Base-by-base conservation (phyloP, 768 basidiomycete genomes). In the Tephrocybe sp. region DNA sequence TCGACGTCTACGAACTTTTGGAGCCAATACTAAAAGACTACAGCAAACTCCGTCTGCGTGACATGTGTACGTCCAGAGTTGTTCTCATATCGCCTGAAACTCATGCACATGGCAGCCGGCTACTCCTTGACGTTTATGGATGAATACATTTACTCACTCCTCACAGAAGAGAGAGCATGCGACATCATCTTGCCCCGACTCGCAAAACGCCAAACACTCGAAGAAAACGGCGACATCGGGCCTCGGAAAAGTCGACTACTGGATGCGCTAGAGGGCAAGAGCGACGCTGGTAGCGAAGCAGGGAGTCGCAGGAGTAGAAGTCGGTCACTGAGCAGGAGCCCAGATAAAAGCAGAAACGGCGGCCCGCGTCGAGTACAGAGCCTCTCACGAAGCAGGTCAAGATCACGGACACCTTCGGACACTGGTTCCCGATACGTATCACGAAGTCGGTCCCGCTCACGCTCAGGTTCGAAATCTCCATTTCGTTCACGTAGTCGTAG, bases 11-110 rank as follows among this genome's bases (percentile, higher is more conserved):
- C 62, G 94, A 97, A 61, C 72, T 92, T 18, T 77, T 99, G 5
- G 97, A 99, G 67, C 97, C 97, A 2, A 69, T 98, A 12, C 79
- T 98, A 56, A 95, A 92, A 64, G 97, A 99, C 64, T 98, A 85
- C 63, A 71, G 92, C 52, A 99, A 98, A 68, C 69, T 99, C 38
- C 84, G 96, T 11, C 72, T 83, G 53, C 78, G 90, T 41, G 79
- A 84, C 56, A 89, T 86, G 79, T 73, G 96, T 95, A 62, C 52
- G 86, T 65, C 15, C 34, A 51, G n/a, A 7, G 13, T 24, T 6
- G 34, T 18, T 21, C 41, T 15, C 27, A 13, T 19, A 12, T 19
- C 16, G 21, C 7, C 36, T 8, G 8, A 12, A 8, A 37, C 28
- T 30, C 28, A 37, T 37, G 7, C 36, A 3, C 16, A 21, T 34